Evolutionary conservation across 345 rosid species (phyloP).

Genomic region (Acer negundo): DNA sequence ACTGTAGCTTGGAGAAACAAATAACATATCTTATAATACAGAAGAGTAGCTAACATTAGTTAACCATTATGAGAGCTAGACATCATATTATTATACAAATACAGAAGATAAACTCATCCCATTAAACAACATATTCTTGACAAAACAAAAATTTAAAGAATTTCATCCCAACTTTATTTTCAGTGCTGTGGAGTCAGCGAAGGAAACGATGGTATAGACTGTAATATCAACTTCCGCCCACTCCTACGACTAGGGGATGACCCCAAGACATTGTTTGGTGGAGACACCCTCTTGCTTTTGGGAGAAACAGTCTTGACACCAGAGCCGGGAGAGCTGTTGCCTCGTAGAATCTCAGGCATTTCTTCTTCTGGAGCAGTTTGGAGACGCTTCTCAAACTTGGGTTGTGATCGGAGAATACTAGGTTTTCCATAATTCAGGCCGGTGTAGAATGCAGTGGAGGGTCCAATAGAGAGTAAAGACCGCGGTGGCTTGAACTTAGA

Average conservation of each 20-base stretch:
- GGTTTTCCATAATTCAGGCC: constrained; percentile 47
- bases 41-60: constrained; percentile 8
- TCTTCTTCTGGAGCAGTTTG: constrained; percentile 50
- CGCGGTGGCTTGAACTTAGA: constrained; percentile 69
- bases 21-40: constrained; percentile 24
- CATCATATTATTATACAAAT: constrained; percentile 37
- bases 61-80: constrained; percentile 32
- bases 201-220: constrained; percentile 94
- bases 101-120: constrained; percentile 9
- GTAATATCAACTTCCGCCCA: constrained; percentile 87
- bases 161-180: constrained; percentile 31
- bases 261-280: constrained; percentile 62
- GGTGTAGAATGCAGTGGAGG: constrained; percentile 37
- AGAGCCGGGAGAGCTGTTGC: constrained; percentile 43
- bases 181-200: constrained; percentile 85
- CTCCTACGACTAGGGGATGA: constrained; percentile 63
- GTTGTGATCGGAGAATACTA: constrained; percentile 39
- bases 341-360: constrained; percentile 67
- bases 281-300: constrained; percentile 95
- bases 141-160: constrained; percentile 28
- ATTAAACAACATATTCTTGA: constrained; percentile 15
- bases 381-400: constrained; percentile 52
- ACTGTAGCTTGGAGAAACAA: constrained; percentile 6
- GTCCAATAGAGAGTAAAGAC: constrained; percentile 50
- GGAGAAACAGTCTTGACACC: constrained; percentile 73